Conservation (phyloP, 2,329 filamentous ascomycete species). For the Aspergillus novofumigatus region DNA sequence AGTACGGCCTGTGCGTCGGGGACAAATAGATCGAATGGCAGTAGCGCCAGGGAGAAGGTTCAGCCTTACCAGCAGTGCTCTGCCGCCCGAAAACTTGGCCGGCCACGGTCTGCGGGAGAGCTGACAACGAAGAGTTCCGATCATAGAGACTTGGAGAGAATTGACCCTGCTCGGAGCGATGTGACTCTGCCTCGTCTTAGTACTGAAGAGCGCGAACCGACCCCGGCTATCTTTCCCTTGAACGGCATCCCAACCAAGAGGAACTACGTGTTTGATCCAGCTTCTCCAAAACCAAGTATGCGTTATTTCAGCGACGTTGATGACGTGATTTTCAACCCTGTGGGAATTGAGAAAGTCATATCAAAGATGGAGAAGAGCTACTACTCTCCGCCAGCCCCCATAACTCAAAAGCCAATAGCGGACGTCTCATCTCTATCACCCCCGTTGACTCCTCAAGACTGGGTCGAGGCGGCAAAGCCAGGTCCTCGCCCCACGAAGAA, state of each 20-base stretch:
- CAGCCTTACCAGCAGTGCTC: conserved; percentile 19
- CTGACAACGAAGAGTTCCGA: conserved; percentile 29
- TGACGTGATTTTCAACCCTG: conserved; percentile 18
- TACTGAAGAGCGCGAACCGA: conserved; percentile 17
- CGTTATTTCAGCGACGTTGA: conserved; percentile 15
- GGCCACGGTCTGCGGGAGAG: conserved; percentile 34
- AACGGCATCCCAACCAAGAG: conserved; percentile 25
- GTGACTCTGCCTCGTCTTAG: conserved; percentile 21
- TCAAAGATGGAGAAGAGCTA: conserved; percentile 20
- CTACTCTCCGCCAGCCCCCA: conserved; percentile 14
- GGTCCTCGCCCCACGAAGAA: conserved; percentile 17
- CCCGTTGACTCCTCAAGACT: conserved; percentile 39
- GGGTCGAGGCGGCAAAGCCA: conserved; percentile 38
- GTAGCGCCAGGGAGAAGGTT: conserved; percentile 28
- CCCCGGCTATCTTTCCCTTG: conserved; percentile 31
- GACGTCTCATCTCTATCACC: conserved; percentile 21
- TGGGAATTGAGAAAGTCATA: conserved; percentile 17
- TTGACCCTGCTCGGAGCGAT: conserved; percentile 32
- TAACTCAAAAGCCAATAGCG: conserved; percentile 8
- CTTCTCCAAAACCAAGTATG: conserved; percentile 18
- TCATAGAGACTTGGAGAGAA: conserved; percentile 26
- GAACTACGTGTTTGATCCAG: conserved; percentile 21
- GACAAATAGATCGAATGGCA: conserved; percentile 32
- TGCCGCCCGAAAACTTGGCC: conserved; percentile 19
- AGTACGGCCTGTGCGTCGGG: conserved; percentile 33